phyloP scores from a whole-genome alignment of 129 eudicot genomes.

The Artemisia tridentata region DNA sequence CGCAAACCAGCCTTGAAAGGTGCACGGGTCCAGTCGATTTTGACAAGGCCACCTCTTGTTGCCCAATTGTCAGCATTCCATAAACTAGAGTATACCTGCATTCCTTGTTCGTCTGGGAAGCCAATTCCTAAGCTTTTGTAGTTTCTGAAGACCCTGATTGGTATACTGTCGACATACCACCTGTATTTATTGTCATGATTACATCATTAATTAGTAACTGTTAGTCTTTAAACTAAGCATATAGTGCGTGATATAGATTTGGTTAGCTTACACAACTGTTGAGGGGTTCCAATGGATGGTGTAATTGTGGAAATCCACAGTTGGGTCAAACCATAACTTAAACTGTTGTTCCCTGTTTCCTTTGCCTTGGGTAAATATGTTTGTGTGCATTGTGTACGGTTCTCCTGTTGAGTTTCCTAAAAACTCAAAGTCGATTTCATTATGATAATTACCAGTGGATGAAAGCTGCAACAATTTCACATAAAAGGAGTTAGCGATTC shows the following conservation, averaged over 20 bases:
- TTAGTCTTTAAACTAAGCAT: slow-evolving; percentile 5
- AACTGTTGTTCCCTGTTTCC: slow-evolving; percentile 66
- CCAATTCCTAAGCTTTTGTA: slow-evolving; percentile 44
- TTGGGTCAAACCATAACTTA: slow-evolving; percentile 65
- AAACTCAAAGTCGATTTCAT: slow-evolving; percentile 82
- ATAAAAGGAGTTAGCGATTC: not conserved
- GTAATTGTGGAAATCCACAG: slow-evolving; percentile 64
- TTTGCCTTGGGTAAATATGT: slow-evolving; percentile 47
- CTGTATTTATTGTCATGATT: slow-evolving; percentile 29
- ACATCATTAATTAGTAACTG: not conserved
- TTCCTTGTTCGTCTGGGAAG: slow-evolving; percentile 57
- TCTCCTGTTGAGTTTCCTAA: slow-evolving; percentile 57
- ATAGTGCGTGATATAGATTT: not conserved
- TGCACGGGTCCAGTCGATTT: slow-evolving; percentile 54
- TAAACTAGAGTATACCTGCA: slow-evolving; percentile 57
- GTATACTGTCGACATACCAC: slow-evolving; percentile 57
- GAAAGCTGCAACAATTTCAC: slow-evolving; percentile 42
- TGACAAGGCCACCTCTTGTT: slow-evolving; percentile 53
- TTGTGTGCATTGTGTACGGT: slow-evolving; percentile 73
- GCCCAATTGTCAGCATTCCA: slow-evolving; percentile 85
- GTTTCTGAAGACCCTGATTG: slow-evolving; percentile 63
- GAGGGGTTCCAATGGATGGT: slow-evolving; percentile 70
- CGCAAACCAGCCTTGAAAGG: slow-evolving; percentile 49
- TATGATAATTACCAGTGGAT: slow-evolving; percentile 52
- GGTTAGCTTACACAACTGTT: slow-evolving; percentile 50